phyloP scores from a whole-genome alignment of 1,139 yeast genomes.

The Scheffersomyces cryptocercus region DNA sequence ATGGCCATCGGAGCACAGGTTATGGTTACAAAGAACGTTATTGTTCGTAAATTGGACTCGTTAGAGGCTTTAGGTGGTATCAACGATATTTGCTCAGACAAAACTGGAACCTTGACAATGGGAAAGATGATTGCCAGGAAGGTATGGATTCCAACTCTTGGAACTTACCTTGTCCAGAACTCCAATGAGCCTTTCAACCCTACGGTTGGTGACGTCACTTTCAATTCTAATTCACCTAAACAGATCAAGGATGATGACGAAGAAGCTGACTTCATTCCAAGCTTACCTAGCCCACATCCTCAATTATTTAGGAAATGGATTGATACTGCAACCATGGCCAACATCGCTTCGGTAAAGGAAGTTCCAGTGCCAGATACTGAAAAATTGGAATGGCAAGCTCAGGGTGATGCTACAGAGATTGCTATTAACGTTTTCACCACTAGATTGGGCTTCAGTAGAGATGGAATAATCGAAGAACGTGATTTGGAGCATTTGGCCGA shows the following conservation, averaged over 20 bases:
- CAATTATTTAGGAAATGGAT: constrained; percentile 23
- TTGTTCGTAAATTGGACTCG: constrained; percentile 47
- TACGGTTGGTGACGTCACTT: constrained; percentile 28
- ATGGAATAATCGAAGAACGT: constrained; percentile 12
- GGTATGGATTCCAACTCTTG: constrained; percentile 38
- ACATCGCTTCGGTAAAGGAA: constrained; percentile 31
- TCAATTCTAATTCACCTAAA: constrained; percentile 23
- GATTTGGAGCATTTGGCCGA: constrained; percentile 26
- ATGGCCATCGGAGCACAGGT: constrained; percentile 51
- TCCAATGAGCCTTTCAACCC: constrained; percentile 46
- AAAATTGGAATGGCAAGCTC: constrained; percentile 34
- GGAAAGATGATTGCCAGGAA: constrained; percentile 50
- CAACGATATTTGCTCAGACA: constrained; percentile 53
- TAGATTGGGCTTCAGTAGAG: constrained; percentile 25
- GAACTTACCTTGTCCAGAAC: constrained; percentile 32
- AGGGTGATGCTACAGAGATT: constrained; percentile 40
- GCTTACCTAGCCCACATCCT: constrained; percentile 9
- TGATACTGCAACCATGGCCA: constrained; percentile 33
- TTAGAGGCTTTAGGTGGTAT: constrained; percentile 54
- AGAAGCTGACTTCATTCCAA: constrained; percentile 27
- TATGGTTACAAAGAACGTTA: constrained; percentile 46
- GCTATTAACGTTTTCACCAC: constrained; percentile 38
- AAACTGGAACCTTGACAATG: constrained; percentile 55
- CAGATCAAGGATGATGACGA: constrained; percentile 30
- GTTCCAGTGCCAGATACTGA: constrained; percentile 26